Conservation (phyloP, 2,329 filamentous ascomycete genomes). For the Grosmannia clavigera region DNA sequence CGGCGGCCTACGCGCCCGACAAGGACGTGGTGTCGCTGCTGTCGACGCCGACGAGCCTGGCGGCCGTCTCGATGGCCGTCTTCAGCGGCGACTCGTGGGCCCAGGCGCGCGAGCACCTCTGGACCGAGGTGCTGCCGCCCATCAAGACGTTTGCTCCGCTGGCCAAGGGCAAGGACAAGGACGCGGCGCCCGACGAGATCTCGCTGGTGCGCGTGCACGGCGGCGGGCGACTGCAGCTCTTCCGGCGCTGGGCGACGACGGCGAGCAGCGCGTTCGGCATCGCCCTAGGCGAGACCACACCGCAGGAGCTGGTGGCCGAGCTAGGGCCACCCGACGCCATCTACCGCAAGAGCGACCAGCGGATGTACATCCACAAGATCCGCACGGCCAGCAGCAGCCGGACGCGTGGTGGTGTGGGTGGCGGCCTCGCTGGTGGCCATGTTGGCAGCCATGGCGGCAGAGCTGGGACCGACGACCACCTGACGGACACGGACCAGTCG, state of each 20-base stretch:
- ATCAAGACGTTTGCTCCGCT: slow-evolving; percentile 59
- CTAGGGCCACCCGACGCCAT: slow-evolving; percentile 89
- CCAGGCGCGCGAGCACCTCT: slow-evolving; percentile 64
- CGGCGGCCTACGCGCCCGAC: slow-evolving; percentile 59
- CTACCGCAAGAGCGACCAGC: slow-evolving; percentile 80
- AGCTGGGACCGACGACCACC: slow-evolving; percentile 30
- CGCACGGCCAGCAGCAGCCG: slow-evolving; percentile 39
- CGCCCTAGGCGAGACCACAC: slow-evolving; percentile 71
- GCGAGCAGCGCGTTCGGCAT: slow-evolving; percentile 43
- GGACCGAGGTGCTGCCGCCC: slow-evolving; percentile 60
- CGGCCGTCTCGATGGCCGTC: slow-evolving; percentile 77
- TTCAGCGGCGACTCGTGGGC: slow-evolving; percentile 89
- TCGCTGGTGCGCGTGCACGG: slow-evolving; percentile 69
- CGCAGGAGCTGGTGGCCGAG: slow-evolving; percentile 82
- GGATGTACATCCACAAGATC: slow-evolving; percentile 72
- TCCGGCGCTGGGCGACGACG: slow-evolving; percentile 49
- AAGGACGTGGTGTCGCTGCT: slow-evolving; percentile 80
- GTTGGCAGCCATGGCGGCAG: background rate
- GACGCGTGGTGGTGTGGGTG: slow-evolving; percentile 13
- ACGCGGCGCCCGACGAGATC: slow-evolving; percentile 78
- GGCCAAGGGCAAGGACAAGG: slow-evolving; percentile 51
- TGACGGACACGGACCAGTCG: slow-evolving; percentile 63
- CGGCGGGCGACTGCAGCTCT: slow-evolving; percentile 64
- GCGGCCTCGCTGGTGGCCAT: too few relatives aligned
- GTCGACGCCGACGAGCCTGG: slow-evolving; percentile 62